phyloP scores from a whole-genome alignment of 768 basidiomycete genomes.

The Panus rudis region DNA sequence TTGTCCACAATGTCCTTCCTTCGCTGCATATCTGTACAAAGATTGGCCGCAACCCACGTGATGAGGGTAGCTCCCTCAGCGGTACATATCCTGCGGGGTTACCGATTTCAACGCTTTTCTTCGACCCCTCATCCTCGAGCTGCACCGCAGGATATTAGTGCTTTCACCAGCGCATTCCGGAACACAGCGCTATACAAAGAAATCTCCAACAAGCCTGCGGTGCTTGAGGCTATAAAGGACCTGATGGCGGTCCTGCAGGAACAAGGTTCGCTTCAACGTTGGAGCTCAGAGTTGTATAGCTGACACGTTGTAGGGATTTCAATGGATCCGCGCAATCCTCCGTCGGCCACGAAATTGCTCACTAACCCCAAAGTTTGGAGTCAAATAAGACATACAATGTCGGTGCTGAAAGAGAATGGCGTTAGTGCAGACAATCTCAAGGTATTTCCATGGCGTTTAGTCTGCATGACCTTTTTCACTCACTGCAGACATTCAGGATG shows the following conservation, averaged over 20 bases:
- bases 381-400: conserved; percentile 1
- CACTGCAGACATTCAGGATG: conserved; percentile 2
- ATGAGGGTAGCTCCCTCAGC: not conserved
- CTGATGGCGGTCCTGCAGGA: conserved; percentile 8
- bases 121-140: not conserved
- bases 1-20: conserved; percentile 3
- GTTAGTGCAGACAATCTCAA: conserved; percentile 5
- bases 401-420: conserved; percentile 3
- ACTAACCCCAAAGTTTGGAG: conserved; percentile 9
- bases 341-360: conserved; percentile 8
- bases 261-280: conserved; percentile 9
- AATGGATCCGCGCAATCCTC: conserved; percentile 6
- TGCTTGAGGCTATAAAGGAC: conserved; percentile 7
- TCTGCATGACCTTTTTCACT: not conserved
- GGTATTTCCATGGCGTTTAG: not conserved
- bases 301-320: not conserved
- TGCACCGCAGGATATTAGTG: not conserved
- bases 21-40: conserved; percentile 1
- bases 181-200: conserved; percentile 3
- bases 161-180: conserved; percentile 1
- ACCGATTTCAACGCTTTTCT: not conserved
- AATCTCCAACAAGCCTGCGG: conserved; percentile 8
- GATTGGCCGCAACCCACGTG: not conserved
- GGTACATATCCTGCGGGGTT: not conserved
- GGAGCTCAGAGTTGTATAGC: not conserved